Evolutionary conservation across 2,329 filamentous ascomycete species (phyloP).

Genomic region (Dactylellina haptotyla): DNA sequence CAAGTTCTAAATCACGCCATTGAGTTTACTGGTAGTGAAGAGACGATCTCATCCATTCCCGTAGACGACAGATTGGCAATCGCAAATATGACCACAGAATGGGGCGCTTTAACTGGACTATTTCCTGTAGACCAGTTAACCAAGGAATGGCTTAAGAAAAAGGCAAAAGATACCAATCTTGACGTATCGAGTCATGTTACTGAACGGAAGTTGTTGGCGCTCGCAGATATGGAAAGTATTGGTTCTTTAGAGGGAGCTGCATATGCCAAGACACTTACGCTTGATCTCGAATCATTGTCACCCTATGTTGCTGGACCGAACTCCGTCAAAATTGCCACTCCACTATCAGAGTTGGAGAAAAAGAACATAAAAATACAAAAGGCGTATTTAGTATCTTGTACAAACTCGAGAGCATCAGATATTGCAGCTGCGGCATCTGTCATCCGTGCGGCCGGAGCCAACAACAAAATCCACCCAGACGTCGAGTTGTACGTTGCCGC

Average conservation of each 20-base stretch:
- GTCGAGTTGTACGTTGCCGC: conserved; percentile 92
- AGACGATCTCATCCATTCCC: conserved; percentile 77
- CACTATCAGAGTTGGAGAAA: conserved; percentile 76
- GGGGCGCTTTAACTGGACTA: conserved; percentile 76
- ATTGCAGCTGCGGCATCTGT: conserved; percentile 83
- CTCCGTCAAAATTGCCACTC: conserved; percentile 86
- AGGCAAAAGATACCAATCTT: conserved; percentile 70
- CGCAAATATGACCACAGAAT: conserved; percentile 83
- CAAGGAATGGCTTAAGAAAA: conserved; percentile 77
- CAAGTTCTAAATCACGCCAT: conserved; percentile 92
- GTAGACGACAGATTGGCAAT: conserved; percentile 80
- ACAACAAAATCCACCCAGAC: conserved; percentile 71
- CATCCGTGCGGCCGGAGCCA: conserved; percentile 75
- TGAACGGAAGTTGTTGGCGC: conserved; percentile 69
- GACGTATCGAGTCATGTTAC: conserved; percentile 17
- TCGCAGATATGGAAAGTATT: conserved; percentile 70
- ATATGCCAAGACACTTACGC: conserved; percentile 84
- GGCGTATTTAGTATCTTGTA: conserved; percentile 90
- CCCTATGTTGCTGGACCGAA: conserved; percentile 89
- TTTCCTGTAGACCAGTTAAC: conserved; percentile 87
- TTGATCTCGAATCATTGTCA: conserved; percentile 83
- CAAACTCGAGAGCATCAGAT: conserved; percentile 84
- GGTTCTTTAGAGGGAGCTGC: conserved; percentile 76
- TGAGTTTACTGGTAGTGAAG: conserved; percentile 82
- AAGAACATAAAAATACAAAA: conserved; percentile 82